Base-by-base conservation (phyloP, 768 basidiomycete genomes). In the Pseudohyphozyma bogoriensis region DNA sequence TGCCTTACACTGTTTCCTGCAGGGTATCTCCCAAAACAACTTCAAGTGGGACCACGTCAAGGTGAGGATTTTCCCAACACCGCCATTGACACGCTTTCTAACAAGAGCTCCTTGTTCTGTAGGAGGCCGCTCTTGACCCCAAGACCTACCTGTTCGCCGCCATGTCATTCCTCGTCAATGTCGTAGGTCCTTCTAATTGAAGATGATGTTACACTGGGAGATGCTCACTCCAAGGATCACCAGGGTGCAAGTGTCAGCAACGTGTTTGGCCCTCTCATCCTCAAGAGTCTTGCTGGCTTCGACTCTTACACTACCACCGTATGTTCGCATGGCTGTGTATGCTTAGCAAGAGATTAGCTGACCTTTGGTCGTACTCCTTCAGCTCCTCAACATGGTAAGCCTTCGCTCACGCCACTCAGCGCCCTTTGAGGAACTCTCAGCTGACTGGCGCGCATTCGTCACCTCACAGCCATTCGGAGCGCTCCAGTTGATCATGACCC, bases 401-500 rank as follows among this genome's bases (percentile, higher is more conserved):
- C 37, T 37, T 37, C 18, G 37, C 18, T 37, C 22, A 46, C 45
- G 45, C 11, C 20, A 46, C 45, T 11, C 26, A 46, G 22, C 11
- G 10, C 45, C 45, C 45, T n/a, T n/a, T n/a, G n/a, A n/a, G n/a
- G n/a, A n/a, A n/a, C n/a, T n/a, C n/a, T n/a, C n/a, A n/a, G n/a
- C n/a, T n/a, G n/a, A n/a, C n/a, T n/a, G n/a, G n/a, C n/a, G n/a
- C n/a, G n/a, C n/a, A n/a, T n/a, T n/a, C n/a, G n/a, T n/a, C n/a
- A n/a, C n/a, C n/a, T n/a, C n/a, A n/a, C n/a, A n/a, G n/a, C 51
- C 51, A 4, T 54, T 71, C 52, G 73, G 73, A 40, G 64, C 59
- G 58, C 52, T 71, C 1, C 73, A 73, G 58, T 44, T 72, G 39
- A 10, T 65, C 44, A 64, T 65, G 51, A 72, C 72, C 49, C 40